Conservation (phyloP, 805 yeast genomes). For the Teunomyces panamensis region DNA sequence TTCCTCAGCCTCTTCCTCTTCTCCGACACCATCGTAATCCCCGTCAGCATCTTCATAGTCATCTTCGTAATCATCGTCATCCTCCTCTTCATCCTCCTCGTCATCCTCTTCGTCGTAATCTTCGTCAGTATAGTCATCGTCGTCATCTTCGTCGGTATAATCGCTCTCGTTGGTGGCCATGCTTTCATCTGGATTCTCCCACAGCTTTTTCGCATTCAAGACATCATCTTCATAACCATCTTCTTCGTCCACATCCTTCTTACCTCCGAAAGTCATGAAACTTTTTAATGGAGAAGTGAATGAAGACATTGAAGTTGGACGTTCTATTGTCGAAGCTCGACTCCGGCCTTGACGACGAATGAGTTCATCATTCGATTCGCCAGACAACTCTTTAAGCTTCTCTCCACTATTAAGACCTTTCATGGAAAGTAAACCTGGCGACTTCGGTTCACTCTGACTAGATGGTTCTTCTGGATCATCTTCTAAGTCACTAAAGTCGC, state of each 20-base stretch:
- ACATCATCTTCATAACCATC: constrained; percentile 18
- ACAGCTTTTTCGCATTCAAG: constrained; percentile 14
- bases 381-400: not conserved
- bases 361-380: not conserved
- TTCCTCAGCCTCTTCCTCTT: constrained; percentile 9
- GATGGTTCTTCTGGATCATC: not conserved
- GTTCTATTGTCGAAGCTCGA: constrained; percentile 14
- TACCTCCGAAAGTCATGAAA: constrained; percentile 37
- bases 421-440: constrained; percentile 15
- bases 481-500: constrained; percentile 47
- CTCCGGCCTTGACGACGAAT: constrained; percentile 3
- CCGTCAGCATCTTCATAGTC: constrained; percentile 31
- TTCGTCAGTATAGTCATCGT: constrained; percentile 17
- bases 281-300: constrained; percentile 41
- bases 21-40: constrained; percentile 15
- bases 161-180: constrained; percentile 11
- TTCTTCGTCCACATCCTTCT: constrained; percentile 23
- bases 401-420: not conserved
- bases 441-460: constrained; percentile 1
- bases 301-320: constrained; percentile 34
- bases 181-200: constrained; percentile 12
- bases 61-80: constrained; percentile 19
- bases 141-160: constrained; percentile 22
- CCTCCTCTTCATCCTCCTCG: constrained; percentile 21
- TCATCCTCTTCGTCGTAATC: constrained; percentile 13